phyloP scores from a whole-genome alignment of 2,329 filamentous ascomycete genomes.

The Pseudogymnoascus sp. region DNA sequence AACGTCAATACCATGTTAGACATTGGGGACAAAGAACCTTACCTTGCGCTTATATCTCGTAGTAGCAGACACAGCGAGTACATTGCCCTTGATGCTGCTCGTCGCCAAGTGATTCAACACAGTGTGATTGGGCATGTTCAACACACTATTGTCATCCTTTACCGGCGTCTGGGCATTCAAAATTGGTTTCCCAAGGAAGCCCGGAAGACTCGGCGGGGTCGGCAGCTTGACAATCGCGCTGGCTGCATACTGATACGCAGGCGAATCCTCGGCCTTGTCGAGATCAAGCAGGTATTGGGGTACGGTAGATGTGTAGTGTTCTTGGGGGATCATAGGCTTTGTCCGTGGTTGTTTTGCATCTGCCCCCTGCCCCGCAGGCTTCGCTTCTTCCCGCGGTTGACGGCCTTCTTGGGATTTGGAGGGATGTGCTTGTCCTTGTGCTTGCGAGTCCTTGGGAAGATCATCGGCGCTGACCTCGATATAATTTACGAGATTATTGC shows the following conservation, averaged over 20 bases:
- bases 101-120: slow-evolving; percentile 94
- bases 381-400: slow-evolving; percentile 20
- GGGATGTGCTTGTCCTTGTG: slow-evolving; percentile 24
- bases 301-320: slow-evolving; percentile 62
- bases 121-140: slow-evolving; percentile 95
- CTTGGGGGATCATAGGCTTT: slow-evolving; percentile 46
- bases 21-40: slow-evolving; percentile 20
- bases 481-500: slow-evolving; percentile 97
- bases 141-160: slow-evolving; percentile 96
- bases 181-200: slow-evolving; percentile 90
- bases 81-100: slow-evolving; percentile 94
- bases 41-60: slow-evolving; percentile 97
- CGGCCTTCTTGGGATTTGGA: slow-evolving; percentile 27
- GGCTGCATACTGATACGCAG: slow-evolving; percentile 64
- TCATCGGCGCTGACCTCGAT: slow-evolving; percentile 84
- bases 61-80: slow-evolving; percentile 89
- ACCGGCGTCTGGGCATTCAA: slow-evolving; percentile 83
- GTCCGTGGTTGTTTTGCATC: slow-evolving; percentile 39
- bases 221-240: slow-evolving; percentile 70
- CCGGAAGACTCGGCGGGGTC: slow-evolving; percentile 73
- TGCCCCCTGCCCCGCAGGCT: slow-evolving; percentile 33
- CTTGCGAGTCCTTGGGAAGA: slow-evolving; percentile 31
- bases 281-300: slow-evolving; percentile 81
- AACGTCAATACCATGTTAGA: slow-evolving; percentile 1
- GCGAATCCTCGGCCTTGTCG: slow-evolving; percentile 73